Base-by-base conservation (phyloP, 768 basidiomycete species). In the Termitomyces sp. region DNA sequence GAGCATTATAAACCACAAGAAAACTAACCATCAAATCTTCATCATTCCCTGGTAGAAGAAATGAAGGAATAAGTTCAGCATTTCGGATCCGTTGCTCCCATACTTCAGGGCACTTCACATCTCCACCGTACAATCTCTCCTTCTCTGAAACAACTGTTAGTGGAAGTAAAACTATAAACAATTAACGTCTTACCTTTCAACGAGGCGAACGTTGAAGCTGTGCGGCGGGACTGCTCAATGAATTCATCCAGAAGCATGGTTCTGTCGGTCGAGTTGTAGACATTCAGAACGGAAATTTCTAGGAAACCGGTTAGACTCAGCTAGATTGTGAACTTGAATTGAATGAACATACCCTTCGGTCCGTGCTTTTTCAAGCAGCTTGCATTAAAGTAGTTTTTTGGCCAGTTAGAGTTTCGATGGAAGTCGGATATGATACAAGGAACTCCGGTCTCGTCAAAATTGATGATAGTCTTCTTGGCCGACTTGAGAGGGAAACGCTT, bases 61-160 rank as follows among this genome's bases (percentile, higher is more conserved):
- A 61, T 2, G 72, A 35, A 0, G 91, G 90, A 38, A 94, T 70
- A 30, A 80, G 71, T n/a, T 67, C 66, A 3, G 65, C 66, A 0
- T 67, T 63, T 10, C 74, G 65, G 16, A 94, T 70, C 84, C 86
- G 90, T 5, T 81, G 55, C n/a, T 74, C 74, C 89, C 90, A 94
- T 64, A 69, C 64, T 36, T 65, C 24, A 0, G 92, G 92, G 66
- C 90, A 92, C 10, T 79, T 75, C 0, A 80, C 78, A 65, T 93
- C 91, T 66, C 92, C 91, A 20, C 88, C 89, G 63, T 93, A 93
- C 13, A 85, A 72, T 22, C 87, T 75, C 65, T 84, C 80, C 10
- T 67, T 64, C 61, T 87, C 87, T 89, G 62, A 11, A 18, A 51
- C 55, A 22, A 55, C 57, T 33, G 16, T 38, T 57, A 20, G 11